Evolutionary conservation across 129 eudicot species (phyloP), one percentile per base, ranked within the genome.

Genomic region (Escallonia rubra): DNA sequence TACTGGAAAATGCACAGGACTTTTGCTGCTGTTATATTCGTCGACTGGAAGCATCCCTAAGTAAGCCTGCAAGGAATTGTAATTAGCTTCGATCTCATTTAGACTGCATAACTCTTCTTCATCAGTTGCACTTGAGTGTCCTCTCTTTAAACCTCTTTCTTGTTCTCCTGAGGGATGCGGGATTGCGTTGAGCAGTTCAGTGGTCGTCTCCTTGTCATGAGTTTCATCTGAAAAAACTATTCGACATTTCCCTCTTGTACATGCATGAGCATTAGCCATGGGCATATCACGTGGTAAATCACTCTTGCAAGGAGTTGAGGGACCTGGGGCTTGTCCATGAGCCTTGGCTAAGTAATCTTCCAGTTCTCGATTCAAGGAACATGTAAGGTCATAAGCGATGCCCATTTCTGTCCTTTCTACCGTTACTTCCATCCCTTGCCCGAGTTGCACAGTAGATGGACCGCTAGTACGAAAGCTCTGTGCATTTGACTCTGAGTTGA

Each of bases 201-300:
- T 39, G 53, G 64, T 76, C 16, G 66, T 73, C 74, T 63, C 85
- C 66, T 79, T 83, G 56, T 90, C 93, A 67, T 75, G 80, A 65
- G 83, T 75, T 59, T 70, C 77, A 55, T 86, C 76, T 47, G 81
- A 79, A 81, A 86, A 86, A 76, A 79, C 66, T 50, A 86, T 81
- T 63, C 55, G 74, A 55, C 90, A 79, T 77, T 77, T 86, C 54
- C 83, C 94, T 79, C 68, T 79, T 47, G 73, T 64, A 58, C 77
- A 41, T 47, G 16, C 76, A 65, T 79, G 76, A 58, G 59, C 57
- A 51, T 46, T 68, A 10, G 41, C 61, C 53, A 10, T 59, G 10
- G 47, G 58, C 34, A 59, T 59, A 46, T 64, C 79, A 34, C 57
- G 69, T 41, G 59, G 59, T 52, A 7, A 61, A 46, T 72, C 81